These are phyloP conservation scores for Lignosus rhinocerotis DNA, from an alignment of 1,284 basidiomycete genomes.

Conservation along the genomic window DNA sequence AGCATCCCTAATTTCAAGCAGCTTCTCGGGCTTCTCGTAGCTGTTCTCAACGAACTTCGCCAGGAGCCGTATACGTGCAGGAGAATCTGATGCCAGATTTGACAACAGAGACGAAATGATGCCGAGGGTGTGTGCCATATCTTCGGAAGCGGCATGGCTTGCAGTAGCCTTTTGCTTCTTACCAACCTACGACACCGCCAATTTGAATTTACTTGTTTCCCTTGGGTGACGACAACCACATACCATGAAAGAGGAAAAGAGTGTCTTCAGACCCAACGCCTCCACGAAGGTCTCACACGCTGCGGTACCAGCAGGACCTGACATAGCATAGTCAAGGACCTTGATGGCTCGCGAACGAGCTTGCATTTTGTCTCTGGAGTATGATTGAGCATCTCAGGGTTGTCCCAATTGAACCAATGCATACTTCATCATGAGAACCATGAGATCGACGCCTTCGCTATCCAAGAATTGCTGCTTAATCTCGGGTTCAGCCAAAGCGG, in stretches of 20 bases:
- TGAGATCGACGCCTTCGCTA: conserved; percentile 95
- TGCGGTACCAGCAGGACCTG: conserved; percentile 71
- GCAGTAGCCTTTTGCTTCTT: conserved; percentile 60
- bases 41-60: conserved; percentile 91
- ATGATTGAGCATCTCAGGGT: neutral
- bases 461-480: conserved; percentile 83
- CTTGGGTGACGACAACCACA: conserved; percentile 9
- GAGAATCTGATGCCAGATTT: conserved; percentile 85
- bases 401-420: conserved; percentile 28
- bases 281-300: conserved; percentile 90
- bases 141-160: conserved; percentile 71
- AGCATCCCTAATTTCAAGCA: conserved; percentile 84
- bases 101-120: conserved; percentile 89
- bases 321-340: conserved; percentile 88
- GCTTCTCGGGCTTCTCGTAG: conserved; percentile 92
- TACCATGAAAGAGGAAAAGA: conserved; percentile 93
- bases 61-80: conserved; percentile 79
- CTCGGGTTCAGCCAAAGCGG: conserved; percentile 71
- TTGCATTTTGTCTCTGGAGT: conserved; percentile 75
- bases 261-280: conserved; percentile 80
- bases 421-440: conserved; percentile 95
- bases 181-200: conserved; percentile 35
- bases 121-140: conserved; percentile 85
- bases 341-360: conserved; percentile 85
- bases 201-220: neutral